Evolutionary conservation across 345 rosid genomes (phyloP).

Genomic region (Euphorbia peplus): DNA sequence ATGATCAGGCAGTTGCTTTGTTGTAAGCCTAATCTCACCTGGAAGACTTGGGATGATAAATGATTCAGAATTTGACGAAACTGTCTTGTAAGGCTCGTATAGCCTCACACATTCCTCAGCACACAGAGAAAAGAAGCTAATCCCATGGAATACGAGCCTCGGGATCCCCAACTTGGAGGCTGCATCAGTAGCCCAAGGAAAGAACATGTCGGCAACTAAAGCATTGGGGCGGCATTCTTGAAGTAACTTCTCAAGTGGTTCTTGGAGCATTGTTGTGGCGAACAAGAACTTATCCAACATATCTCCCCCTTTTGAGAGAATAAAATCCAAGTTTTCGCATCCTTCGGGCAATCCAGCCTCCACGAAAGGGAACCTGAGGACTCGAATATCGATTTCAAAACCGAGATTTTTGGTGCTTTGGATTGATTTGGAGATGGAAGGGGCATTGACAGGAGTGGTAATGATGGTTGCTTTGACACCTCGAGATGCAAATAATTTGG

Average conservation of each 20-base stretch:
- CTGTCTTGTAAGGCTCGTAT: neutral
- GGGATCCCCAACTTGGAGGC: neutral
- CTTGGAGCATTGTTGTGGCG: slow-evolving; percentile 21
- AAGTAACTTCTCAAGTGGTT: slow-evolving; percentile 26
- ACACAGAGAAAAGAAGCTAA: neutral
- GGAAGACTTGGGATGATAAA: neutral
- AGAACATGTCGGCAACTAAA: neutral
- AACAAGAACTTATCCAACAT: neutral
- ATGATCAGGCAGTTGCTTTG: neutral
- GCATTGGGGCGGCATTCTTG: neutral
- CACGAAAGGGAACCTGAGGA: slow-evolving; percentile 36
- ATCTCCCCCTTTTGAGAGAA: neutral
- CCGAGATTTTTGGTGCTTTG: slow-evolving; percentile 24
- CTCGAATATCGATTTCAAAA: slow-evolving; percentile 28
- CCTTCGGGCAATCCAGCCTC: slow-evolving; percentile 35
- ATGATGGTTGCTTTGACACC: slow-evolving; percentile 45
- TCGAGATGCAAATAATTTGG: slow-evolving; percentile 39
- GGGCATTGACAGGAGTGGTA: slow-evolving; percentile 44
- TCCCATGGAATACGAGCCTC: neutral
- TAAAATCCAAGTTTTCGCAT: neutral
- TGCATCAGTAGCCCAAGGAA: neutral
- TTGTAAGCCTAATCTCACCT: neutral
- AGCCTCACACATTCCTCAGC: neutral
- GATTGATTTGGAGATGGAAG: slow-evolving; percentile 27
- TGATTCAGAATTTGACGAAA: neutral